Conservation (phyloP, 495 filamentous ascomycete genomes). For the Aspergillus steynii region DNA sequence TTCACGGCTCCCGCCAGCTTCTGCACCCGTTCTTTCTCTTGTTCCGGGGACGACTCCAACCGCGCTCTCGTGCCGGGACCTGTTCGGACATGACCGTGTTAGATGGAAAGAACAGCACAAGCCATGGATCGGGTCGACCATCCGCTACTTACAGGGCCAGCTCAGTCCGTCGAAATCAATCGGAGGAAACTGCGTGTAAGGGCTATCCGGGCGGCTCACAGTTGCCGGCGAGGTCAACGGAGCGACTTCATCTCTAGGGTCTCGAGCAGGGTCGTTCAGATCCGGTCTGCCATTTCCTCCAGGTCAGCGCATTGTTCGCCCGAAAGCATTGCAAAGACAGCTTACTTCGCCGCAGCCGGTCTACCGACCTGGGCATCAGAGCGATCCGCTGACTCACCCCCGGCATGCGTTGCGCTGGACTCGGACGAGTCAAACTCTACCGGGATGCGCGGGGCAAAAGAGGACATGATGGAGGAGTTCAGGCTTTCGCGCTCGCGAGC, state of each 20-base stretch:
- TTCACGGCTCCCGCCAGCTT: constrained; percentile 83
- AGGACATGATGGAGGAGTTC: constrained; percentile 53
- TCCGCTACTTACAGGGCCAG: constrained; percentile 62
- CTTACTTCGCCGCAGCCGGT: constrained; percentile 34
- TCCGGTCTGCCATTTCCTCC: constrained; percentile 22
- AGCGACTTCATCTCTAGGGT: constrained; percentile 68
- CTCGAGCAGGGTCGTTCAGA: constrained; percentile 68
- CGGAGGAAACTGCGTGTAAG: constrained; percentile 62
- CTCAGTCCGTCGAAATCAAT: constrained; percentile 72
- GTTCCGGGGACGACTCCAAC: constrained; percentile 72
- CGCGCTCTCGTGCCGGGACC: constrained; percentile 78
- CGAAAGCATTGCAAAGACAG: background rate
- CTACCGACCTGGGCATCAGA: constrained; percentile 19
- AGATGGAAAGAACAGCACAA: constrained; percentile 10
- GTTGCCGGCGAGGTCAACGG: constrained; percentile 47
- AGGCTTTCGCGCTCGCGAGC: constrained; percentile 51
- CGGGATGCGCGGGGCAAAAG: constrained; percentile 45
- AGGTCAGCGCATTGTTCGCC: constrained; percentile 13
- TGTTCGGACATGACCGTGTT: constrained; percentile 28
- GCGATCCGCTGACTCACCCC: constrained; percentile 23
- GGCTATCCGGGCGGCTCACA: constrained; percentile 56
- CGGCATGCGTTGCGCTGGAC: constrained; percentile 19
- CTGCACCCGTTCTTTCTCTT: constrained; percentile 67
- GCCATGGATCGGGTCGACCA: background rate
- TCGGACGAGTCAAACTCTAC: constrained; percentile 38